Evolutionary conservation across 805 yeast genomes (phyloP).

Genomic region (Ogataea philodendri): DNA sequence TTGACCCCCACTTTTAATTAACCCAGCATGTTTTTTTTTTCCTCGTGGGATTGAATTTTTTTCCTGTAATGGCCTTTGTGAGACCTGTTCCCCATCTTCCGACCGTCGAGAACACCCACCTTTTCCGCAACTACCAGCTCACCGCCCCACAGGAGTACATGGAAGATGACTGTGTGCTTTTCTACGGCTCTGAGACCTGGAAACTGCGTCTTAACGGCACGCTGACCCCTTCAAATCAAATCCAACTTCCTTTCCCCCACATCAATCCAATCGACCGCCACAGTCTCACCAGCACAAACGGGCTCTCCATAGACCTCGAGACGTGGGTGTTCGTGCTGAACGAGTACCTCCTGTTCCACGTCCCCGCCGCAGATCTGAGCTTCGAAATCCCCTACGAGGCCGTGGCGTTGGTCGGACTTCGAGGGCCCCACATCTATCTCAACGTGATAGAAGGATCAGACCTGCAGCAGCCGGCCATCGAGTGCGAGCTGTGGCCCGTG

Average conservation of each 20-base stretch:
- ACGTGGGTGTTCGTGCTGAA: conserved; percentile 29
- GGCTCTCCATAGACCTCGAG: conserved; percentile 5
- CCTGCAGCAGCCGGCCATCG: conserved; percentile 14
- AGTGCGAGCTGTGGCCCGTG: conserved; percentile 15
- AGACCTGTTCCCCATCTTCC: conserved; percentile 26
- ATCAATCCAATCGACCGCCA: not conserved
- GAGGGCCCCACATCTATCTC: conserved; percentile 14
- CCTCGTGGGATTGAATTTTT: too few species aligned
- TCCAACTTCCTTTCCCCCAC: conserved; percentile 14
- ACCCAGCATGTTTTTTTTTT: not conserved
- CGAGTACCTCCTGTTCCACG: conserved; percentile 20
- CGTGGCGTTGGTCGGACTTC: conserved; percentile 21
- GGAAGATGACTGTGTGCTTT: conserved; percentile 17
- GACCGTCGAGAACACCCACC: conserved; percentile 32
- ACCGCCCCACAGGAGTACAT: conserved; percentile 27
- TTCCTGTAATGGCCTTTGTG: conserved; percentile 10
- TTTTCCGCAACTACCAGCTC: conserved; percentile 21
- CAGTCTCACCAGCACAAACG: not conserved
- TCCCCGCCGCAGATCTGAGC: conserved; percentile 14
- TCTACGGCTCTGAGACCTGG: conserved; percentile 23
- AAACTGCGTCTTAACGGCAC: conserved; percentile 11
- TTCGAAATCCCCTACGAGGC: conserved; percentile 26
- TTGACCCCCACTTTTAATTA: not conserved
- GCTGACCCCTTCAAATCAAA: conserved; percentile 2
- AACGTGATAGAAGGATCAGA: conserved; percentile 9